Percentiles rank a stretch among this genome's conserved stretches.
These are phyloP conservation scores for Podochytrium sp. DNA, from an alignment of 192 early-diverging fungal species.

Conservation along the genomic window DNA sequence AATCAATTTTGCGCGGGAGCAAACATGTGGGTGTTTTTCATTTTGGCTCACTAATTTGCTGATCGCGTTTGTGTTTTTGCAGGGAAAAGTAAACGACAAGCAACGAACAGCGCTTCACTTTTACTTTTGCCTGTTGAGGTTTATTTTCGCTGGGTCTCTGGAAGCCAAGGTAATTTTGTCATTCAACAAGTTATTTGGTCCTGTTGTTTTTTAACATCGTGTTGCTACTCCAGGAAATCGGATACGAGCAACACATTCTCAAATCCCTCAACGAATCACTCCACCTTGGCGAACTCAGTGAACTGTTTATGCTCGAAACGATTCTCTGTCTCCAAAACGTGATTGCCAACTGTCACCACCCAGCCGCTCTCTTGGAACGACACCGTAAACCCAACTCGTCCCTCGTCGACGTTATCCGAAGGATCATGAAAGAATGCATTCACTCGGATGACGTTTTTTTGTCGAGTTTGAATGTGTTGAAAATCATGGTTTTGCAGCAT, in stretches of 20 bases:
- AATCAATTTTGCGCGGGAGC: not conserved
- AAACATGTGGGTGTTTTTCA: slow-evolving; percentile 7
- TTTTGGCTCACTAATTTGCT: not conserved
- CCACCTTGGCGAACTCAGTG: slow-evolving; percentile 13
- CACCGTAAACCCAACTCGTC: not conserved
- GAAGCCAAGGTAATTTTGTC: slow-evolving; percentile 33
- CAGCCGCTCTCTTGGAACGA: slow-evolving; percentile 23
- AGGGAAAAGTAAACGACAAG: slow-evolving; percentile 20
- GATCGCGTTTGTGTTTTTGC: too few relatives aligned
- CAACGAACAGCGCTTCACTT: slow-evolving; percentile 25
- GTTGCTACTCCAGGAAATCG: not conserved
- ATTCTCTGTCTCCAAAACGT: slow-evolving; percentile 42
- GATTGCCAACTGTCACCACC: slow-evolving; percentile 27
- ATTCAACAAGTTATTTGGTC: not conserved
- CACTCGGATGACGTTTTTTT: slow-evolving; percentile 23
- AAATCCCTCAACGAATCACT: slow-evolving; percentile 5
- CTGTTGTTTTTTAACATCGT: not conserved
- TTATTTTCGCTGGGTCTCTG: slow-evolving; percentile 31
- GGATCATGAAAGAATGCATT: not conserved
- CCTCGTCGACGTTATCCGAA: not conserved
- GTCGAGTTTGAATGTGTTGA: slow-evolving; percentile 29
- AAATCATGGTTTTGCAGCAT: slow-evolving; percentile 30
- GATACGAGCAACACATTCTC: not conserved
- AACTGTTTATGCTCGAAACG: slow-evolving; percentile 28
- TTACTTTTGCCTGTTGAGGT: slow-evolving; percentile 31